Percentiles rank a stretch among this genome's conserved stretches.
Evolutionary conservation across 2,329 filamentous ascomycete genomes (phyloP).

Genomic region (Neophaeococcomyces mojaviensis): DNA sequence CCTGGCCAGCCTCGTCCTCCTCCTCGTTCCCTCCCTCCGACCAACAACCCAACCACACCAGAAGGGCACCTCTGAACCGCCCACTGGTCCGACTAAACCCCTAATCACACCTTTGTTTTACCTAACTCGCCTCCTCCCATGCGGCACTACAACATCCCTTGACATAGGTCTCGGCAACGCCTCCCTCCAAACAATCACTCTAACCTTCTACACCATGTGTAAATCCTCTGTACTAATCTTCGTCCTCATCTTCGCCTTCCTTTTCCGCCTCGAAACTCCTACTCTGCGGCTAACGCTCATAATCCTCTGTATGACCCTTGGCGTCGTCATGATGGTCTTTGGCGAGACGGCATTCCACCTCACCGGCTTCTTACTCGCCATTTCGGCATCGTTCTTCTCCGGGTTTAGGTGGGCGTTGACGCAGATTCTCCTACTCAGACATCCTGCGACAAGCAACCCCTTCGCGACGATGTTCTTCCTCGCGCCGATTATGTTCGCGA

Average conservation of each 20-base stretch:
- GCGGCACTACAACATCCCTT: conserved; percentile 83
- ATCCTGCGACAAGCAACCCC: conserved; percentile 90
- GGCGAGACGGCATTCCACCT: conserved; percentile 86
- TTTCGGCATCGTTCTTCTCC: conserved; percentile 87
- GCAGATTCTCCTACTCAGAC: conserved; percentile 86
- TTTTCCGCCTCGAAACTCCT: conserved; percentile 82
- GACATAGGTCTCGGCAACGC: conserved; percentile 96
- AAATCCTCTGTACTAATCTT: conserved; percentile 96
- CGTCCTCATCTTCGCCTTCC: conserved; percentile 87
- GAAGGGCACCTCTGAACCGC: conserved; percentile 8
- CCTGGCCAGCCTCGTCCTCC: conserved; percentile 70
- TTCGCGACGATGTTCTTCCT: conserved; percentile 97
- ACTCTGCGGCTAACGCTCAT: conserved; percentile 80
- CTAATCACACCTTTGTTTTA: conserved; percentile 88
- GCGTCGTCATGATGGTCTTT: conserved; percentile 96
- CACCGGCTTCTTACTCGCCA: conserved; percentile 83
- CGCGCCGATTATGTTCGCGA: conserved; percentile 92
- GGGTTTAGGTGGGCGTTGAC: conserved; percentile 98
- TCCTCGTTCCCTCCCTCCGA: conserved; percentile 72
- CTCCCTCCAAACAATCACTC: conserved; percentile 87
- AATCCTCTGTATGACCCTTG: conserved; percentile 83
- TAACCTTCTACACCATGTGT: conserved; percentile 99
- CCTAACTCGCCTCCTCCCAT: conserved; percentile 81
- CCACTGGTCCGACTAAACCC: conserved; percentile 44
- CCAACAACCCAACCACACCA: conserved; percentile 42